Evolutionary conservation across 768 basidiomycete genomes (phyloP), one percentile per base, ranked within the genome.

Genomic region (Suillus cothurnatus): DNA sequence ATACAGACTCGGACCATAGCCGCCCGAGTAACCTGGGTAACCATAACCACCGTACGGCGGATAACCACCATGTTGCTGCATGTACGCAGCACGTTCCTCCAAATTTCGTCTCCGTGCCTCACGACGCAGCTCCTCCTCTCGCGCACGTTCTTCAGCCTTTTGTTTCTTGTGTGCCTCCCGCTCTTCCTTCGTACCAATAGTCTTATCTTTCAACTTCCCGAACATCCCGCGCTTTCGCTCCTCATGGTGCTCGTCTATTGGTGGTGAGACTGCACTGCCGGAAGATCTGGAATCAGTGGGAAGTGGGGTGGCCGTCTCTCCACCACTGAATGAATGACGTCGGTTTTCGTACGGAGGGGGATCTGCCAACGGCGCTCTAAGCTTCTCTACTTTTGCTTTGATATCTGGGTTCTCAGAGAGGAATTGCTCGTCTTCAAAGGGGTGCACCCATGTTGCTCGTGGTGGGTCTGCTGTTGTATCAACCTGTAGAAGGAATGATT

Each of bases 401-500:
- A 78, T 67, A 5, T 85, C 82, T 9, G 88, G 85, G 66, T 89
- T 84, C 55, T 85, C 82, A 6, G 65, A 69, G n/a, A 90, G 79
- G 73, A 83, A 91, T 61, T 85, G 80, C 55, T 87, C 84, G 71
- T 91, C 89, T 63, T 91, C 88, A 64, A 85, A 85, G 1, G 91
- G 90, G 71, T 93, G 90, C 1, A 81, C 80, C 91, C 90, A 93
- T 69, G 86, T 91, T 0, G 86, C 81, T 0, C 90, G 84, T 1
- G 88, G 85, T 9, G 91, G 90, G 9, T 73, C 78, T 1, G 86
- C 84, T 64, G 76, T 79, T 0, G 89, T 91, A 66, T 92, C 88
- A 21, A 91, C 86, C 87, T 90, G 56, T 53, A 63, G 15, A 12
- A 26, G 19, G 34, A 26, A n/a, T 50, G 11, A n/a, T 49, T 39